These are phyloP conservation scores for Quercus aquifolioides DNA, from an alignment of 306 rosid species.

Conservation along the genomic window DNA sequence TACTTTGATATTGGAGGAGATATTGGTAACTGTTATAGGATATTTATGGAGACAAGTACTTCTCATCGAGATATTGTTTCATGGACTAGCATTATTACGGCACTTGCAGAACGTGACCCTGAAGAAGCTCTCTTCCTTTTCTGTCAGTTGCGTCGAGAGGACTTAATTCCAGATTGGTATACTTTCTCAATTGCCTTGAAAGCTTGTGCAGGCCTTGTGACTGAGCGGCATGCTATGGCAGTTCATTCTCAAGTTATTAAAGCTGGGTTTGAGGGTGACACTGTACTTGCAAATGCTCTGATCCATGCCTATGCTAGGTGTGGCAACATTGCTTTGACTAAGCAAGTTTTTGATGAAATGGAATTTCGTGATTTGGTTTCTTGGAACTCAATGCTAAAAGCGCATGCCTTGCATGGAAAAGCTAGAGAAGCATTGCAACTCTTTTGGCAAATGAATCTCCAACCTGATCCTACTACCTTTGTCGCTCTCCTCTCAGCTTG, in stretches of 20 bases:
- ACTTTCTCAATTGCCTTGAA: slow-evolving; percentile 74
- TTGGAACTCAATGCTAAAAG: slow-evolving; percentile 88
- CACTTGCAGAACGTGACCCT: slow-evolving; percentile 66
- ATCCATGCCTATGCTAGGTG: slow-evolving; percentile 84
- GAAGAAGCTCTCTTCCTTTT: slow-evolving; percentile 67
- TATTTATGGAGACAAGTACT: slow-evolving; percentile 58
- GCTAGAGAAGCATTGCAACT: slow-evolving; percentile 65
- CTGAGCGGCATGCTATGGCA: slow-evolving; percentile 49
- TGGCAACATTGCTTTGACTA: slow-evolving; percentile 65
- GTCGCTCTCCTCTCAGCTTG: slow-evolving; percentile 86
- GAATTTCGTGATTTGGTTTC: slow-evolving; percentile 58
- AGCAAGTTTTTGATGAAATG: slow-evolving; percentile 58
- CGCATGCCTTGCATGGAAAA: slow-evolving; percentile 75
- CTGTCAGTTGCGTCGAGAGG: slow-evolving; percentile 46
- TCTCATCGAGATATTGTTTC: slow-evolving; percentile 59
- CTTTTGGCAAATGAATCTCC: slow-evolving; percentile 44
- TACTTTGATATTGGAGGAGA: slow-evolving; percentile 65
- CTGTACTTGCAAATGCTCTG: slow-evolving; percentile 66
- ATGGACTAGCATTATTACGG: slow-evolving; percentile 80
- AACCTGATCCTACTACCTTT: slow-evolving; percentile 74
- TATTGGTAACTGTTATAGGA: slow-evolving; percentile 54
- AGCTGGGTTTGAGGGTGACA: slow-evolving; percentile 60
- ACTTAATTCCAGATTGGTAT: slow-evolving; percentile 61
- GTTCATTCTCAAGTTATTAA: slow-evolving; percentile 70
- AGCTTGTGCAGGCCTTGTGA: slow-evolving; percentile 72